phyloP scores from a whole-genome alignment of 148 eudicot genomes.

The Silene latifolia region DNA sequence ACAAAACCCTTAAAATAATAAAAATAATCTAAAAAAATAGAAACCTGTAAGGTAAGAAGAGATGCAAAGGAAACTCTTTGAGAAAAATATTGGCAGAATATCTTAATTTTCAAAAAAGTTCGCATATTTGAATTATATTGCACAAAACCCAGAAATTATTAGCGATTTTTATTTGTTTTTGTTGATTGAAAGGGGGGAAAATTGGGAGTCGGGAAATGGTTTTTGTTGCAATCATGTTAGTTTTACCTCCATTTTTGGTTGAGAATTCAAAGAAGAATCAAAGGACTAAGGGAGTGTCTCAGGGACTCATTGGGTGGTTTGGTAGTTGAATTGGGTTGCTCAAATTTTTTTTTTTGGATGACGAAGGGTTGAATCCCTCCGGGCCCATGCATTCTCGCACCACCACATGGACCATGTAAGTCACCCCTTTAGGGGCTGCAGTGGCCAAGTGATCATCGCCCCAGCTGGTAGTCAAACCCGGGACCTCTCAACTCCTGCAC shows the following conservation, averaged over 20 bases:
- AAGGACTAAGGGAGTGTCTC: not conserved
- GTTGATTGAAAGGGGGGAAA: too few species aligned
- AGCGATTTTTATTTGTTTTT: not conserved
- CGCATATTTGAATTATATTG: not conserved
- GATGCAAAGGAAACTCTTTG: slow-evolving; percentile 11
- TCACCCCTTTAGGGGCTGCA: too few species aligned
- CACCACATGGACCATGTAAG: too few species aligned
- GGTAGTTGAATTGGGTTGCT: too few species aligned
- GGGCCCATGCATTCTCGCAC: too few species aligned
- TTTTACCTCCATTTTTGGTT: slow-evolving; percentile 5
- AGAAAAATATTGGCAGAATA: not conserved
- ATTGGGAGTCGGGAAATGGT: too few species aligned
- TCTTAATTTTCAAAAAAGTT: not conserved
- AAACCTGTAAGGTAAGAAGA: slow-evolving; percentile 11
- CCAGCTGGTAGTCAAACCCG: too few species aligned
- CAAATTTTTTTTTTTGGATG: too few species aligned
- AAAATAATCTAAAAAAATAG: not conserved
- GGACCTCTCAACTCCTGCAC: too few species aligned
- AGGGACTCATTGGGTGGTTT: too few species aligned
- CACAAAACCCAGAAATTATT: not conserved
- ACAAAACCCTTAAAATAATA: not conserved
- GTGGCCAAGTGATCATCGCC: too few species aligned
- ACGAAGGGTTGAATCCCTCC: too few species aligned
- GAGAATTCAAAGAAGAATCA: not conserved
- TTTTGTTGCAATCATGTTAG: not conserved